Base-by-base conservation (phyloP, 202 grass and related monocot species). In the Panicum hallii region DNA sequence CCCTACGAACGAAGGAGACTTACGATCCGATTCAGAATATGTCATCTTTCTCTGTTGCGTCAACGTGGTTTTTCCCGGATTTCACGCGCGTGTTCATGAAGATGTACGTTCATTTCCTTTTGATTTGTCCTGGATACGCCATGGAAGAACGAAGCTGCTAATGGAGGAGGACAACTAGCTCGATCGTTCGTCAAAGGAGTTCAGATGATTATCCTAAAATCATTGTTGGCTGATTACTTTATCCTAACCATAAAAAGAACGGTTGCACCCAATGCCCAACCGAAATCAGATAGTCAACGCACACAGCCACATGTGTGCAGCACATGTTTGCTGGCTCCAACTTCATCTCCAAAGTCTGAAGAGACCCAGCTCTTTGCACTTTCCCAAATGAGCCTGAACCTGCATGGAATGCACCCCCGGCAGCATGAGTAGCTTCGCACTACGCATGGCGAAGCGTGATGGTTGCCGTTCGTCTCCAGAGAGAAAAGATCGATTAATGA, bases 281-380 rank as follows among this genome's bases (percentile, higher is more conserved):
- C 13, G 30, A 22, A 67, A 85, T 3, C 16, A 1, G 5, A 49
- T 38, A 38, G 63, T 84, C 63, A 69, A 84, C 63, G 67, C 40
- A 6, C 23, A 22, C 5, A 76, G 34, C 13, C 54, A 23, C 74
- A 3, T 60, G 38, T 9, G 3, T 14, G 20, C 12, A 43, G 52
- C 50, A 38, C 40, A 58, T 23, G 53, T 43, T 43, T n/a, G 74
- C 74, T 77, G 74, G 38, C 54, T 76, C 72, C 30, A 55, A 55
- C 48, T 49, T 70, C 4, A 65, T 65, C 30, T 49, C 70, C 23
- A 11, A 22, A 46, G n/a, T 45, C 67, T 11, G 5, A 32, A 53
- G 28, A 26, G 30, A 17, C 17, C 5, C 1, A 34, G 10, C 36
- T 75, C 72, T 32, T 77, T 58, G 8, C 41, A 11, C 50, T 50